phyloP scores from a whole-genome alignment of 176 grass and related monocot species.

The Cenchrus americanus region DNA sequence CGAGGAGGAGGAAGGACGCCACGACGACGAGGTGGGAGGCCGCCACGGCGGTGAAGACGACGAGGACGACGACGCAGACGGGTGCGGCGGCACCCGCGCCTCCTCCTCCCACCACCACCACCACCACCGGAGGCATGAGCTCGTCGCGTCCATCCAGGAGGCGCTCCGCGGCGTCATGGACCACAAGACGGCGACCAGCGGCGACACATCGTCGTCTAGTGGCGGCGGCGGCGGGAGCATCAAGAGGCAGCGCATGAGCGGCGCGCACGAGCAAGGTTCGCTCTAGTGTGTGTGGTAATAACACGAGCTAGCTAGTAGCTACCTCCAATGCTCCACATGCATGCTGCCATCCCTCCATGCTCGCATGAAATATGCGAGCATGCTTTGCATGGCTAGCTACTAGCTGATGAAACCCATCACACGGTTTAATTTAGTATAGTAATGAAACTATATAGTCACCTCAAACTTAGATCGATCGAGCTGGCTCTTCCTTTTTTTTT shows the following conservation, averaged over 20 bases:
- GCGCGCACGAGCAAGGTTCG: conserved; percentile 68
- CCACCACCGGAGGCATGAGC: conserved; percentile 51
- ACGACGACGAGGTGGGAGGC: not conserved
- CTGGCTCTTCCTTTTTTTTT: not conserved
- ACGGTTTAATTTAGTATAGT: conserved; percentile 43
- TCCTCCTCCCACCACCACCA: conserved; percentile 26
- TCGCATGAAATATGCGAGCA: conserved; percentile 53
- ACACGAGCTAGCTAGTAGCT: not conserved
- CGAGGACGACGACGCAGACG: not conserved
- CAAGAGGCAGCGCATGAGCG: conserved; percentile 83
- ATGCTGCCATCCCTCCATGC: not conserved
- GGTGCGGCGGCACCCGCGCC: not conserved
- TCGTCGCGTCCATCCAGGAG: conserved; percentile 73
- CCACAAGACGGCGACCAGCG: conserved; percentile 47
- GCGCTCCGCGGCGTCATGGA: conserved; percentile 81
- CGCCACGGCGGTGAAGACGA: not conserved
- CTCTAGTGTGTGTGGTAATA: conserved; percentile 51
- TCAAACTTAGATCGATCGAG: conserved; percentile 25
- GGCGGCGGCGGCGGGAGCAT: conserved; percentile 53
- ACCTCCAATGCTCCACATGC: not conserved
- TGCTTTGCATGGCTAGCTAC: conserved; percentile 26
- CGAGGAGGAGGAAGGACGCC: not conserved
- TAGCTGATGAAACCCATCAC: conserved; percentile 20
- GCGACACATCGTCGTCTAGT: conserved; percentile 55
- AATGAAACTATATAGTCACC: conserved; percentile 49